Evolutionary conservation across 2,329 filamentous ascomycete species (phyloP).

Genomic region (Penicillium sp.): DNA sequence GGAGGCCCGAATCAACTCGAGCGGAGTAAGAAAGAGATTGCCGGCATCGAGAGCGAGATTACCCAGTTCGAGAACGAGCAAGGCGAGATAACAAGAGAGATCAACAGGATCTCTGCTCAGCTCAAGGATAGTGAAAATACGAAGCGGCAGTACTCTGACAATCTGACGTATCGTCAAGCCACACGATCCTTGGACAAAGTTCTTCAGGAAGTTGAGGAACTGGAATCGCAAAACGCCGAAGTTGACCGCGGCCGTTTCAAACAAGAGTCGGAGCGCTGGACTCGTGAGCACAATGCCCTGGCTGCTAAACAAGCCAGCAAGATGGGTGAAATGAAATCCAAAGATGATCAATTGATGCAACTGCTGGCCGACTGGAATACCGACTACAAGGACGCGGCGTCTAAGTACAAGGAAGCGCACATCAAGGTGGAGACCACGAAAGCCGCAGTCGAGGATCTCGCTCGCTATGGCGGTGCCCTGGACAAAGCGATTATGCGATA

Average conservation of each 20-base stretch:
- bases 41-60: slow-evolving; percentile 70
- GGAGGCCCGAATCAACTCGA: slow-evolving; percentile 76
- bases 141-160: slow-evolving; percentile 86
- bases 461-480: slow-evolving; percentile 79
- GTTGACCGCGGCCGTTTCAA: slow-evolving; percentile 80
- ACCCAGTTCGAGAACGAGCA: slow-evolving; percentile 71
- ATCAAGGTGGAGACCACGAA: slow-evolving; percentile 91
- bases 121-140: slow-evolving; percentile 80
- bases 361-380: slow-evolving; percentile 80
- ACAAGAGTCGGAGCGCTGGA: slow-evolving; percentile 70
- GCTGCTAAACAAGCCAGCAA: slow-evolving; percentile 75
- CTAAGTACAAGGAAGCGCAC: slow-evolving; percentile 83
- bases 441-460: slow-evolving; percentile 88
- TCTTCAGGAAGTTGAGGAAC: slow-evolving; percentile 70
- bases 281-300: slow-evolving; percentile 71
- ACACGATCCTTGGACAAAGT: slow-evolving; percentile 71
- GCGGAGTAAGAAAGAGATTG: slow-evolving; percentile 72
- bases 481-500: slow-evolving; percentile 98
- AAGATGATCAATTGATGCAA: slow-evolving; percentile 78
- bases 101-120: slow-evolving; percentile 79
- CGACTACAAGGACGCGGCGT: slow-evolving; percentile 82
- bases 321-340: slow-evolving; percentile 79
- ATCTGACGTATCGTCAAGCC: slow-evolving; percentile 82
- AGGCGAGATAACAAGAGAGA: slow-evolving; percentile 67
- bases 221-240: slow-evolving; percentile 80